Percentiles rank a stretch among this genome's conserved stretches.
Evolutionary conservation across 1,139 yeast species (phyloP).

Genomic region (Martiniozyma asiatica): DNA sequence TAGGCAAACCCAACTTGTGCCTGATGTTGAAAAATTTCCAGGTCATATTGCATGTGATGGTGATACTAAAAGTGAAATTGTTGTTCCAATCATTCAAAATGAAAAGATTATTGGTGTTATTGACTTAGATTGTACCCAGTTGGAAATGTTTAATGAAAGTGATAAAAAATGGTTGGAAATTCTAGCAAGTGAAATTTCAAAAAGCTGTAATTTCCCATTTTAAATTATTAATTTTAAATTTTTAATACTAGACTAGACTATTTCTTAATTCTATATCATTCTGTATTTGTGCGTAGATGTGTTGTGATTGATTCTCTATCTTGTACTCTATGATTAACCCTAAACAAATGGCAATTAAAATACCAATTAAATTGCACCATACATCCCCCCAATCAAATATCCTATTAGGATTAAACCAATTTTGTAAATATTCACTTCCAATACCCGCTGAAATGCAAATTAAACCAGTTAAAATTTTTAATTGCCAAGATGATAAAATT

Average conservation of each 20-base stretch:
- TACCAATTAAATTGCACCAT: constrained; percentile 18
- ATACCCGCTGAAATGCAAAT: constrained; percentile 20
- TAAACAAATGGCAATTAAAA: too few relatives aligned
- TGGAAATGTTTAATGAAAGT: constrained; percentile 50
- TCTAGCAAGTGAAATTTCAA: constrained; percentile 39
- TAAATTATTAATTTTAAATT: constrained; percentile 16
- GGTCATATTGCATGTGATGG: constrained; percentile 98
- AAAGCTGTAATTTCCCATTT: constrained; percentile 26
- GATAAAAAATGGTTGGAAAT: constrained; percentile 53
- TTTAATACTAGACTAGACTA: too few relatives aligned
- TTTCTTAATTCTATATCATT: neutral
- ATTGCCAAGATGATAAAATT: constrained; percentile 12
- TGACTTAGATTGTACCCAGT: constrained; percentile 68
- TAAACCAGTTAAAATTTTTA: constrained; percentile 16
- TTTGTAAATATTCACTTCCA: constrained; percentile 22
- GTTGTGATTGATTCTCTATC: neutral
- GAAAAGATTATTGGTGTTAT: constrained; percentile 53
- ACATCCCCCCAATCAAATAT: constrained; percentile 20
- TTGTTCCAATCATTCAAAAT: constrained; percentile 53
- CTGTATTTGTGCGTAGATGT: constrained; percentile 6
- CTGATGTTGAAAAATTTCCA: constrained; percentile 65
- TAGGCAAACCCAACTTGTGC: constrained; percentile 56
- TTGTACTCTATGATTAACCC: too few relatives aligned
- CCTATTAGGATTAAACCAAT: constrained; percentile 16
- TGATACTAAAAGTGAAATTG: constrained; percentile 85